Conservation (phyloP, 2,329 filamentous ascomycete genomes). For the Fusarium fracticaudum region DNA sequence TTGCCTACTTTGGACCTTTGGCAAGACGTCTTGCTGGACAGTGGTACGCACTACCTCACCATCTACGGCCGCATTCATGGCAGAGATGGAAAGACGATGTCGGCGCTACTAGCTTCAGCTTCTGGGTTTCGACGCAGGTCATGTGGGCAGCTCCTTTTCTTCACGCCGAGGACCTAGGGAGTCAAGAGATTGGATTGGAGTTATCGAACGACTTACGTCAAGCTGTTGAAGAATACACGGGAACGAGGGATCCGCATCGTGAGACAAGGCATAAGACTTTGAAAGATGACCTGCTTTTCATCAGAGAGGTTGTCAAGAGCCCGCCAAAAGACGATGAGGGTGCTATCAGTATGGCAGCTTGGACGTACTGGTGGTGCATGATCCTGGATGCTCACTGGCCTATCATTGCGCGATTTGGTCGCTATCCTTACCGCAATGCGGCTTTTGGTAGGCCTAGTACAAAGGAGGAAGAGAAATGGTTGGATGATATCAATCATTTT, state of each 20-base stretch:
- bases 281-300: not conserved
- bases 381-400: conserved; percentile 19
- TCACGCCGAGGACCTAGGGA: conserved; percentile 1
- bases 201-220: not conserved
- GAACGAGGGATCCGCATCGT: not conserved
- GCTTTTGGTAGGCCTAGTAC: not conserved
- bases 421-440: conserved; percentile 6
- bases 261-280: not conserved
- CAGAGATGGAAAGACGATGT: not conserved
- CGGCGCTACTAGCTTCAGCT: not conserved
- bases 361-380: conserved; percentile 19
- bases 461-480: not conserved
- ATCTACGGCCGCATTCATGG: not conserved
- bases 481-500: not conserved
- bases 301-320: not conserved
- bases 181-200: not conserved
- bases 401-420: not conserved
- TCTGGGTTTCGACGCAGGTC: not conserved
- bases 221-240: not conserved
- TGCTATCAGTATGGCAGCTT: not conserved
- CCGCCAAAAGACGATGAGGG: not conserved
- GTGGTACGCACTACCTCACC: not conserved
- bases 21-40: not conserved
- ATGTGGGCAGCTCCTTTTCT: conserved; percentile 16
- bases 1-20: not conserved